phyloP scores from a whole-genome alignment of 2,329 filamentous ascomycete species.

The Colletotrichum tamarilloi region DNA sequence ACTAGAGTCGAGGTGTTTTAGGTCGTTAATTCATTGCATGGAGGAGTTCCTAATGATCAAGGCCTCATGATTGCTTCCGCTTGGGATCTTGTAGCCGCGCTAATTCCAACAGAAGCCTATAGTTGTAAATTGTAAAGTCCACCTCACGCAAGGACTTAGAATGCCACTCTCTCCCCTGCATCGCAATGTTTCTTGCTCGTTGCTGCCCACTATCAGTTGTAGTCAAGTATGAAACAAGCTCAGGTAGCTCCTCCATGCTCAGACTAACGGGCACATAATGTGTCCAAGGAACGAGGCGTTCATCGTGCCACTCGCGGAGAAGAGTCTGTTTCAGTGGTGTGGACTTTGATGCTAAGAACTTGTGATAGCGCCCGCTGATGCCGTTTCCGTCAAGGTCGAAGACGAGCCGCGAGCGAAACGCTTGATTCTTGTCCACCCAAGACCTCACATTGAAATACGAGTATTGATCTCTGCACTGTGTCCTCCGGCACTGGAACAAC shows the following conservation, averaged over 20 bases:
- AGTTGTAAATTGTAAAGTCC: slow-evolving; percentile 70
- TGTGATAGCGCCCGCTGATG: slow-evolving; percentile 64
- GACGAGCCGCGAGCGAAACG: slow-evolving; percentile 52
- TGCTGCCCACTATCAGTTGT: slow-evolving; percentile 56
- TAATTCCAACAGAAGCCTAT: slow-evolving; percentile 70
- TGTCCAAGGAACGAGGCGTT: slow-evolving; percentile 65
- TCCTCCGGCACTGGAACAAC: slow-evolving; percentile 56
- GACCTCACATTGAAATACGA: slow-evolving; percentile 44
- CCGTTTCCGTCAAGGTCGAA: slow-evolving; percentile 69
- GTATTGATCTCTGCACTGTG: slow-evolving; percentile 49
- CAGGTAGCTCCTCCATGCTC: slow-evolving; percentile 61
- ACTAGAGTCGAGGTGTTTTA: too few species aligned
- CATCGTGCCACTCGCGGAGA: slow-evolving; percentile 68
- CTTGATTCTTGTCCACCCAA: slow-evolving; percentile 48
- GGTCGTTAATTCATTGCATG: too few species aligned
- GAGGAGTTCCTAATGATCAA: background rate
- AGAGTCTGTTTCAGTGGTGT: slow-evolving; percentile 63
- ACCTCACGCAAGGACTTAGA: slow-evolving; percentile 63
- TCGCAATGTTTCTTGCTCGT: slow-evolving; percentile 62
- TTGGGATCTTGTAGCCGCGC: slow-evolving; percentile 52
- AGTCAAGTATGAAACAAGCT: slow-evolving; percentile 59
- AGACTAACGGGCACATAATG: slow-evolving; percentile 67
- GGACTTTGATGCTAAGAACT: slow-evolving; percentile 58
- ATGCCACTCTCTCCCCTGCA: slow-evolving; percentile 66
- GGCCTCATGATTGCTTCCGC: background rate